Percentiles rank a stretch among this genome's conserved stretches.
Conservation (phyloP, 2,329 filamentous ascomycete species). For the Pestalotiopsis sp. region DNA sequence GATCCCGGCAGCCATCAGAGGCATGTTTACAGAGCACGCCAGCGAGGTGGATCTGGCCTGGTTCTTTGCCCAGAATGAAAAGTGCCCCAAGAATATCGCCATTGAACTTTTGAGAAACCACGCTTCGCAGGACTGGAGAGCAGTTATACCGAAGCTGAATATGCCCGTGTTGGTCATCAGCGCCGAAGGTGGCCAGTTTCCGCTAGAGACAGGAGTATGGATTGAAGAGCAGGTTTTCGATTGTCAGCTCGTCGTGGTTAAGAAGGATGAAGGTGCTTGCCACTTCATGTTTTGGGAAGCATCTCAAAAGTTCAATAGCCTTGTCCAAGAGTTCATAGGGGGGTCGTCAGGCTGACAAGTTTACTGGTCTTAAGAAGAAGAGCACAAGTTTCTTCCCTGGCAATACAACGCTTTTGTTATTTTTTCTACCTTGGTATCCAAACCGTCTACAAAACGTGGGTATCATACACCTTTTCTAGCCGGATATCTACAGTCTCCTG, state of each 20-base stretch:
- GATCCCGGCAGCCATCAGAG: not conserved
- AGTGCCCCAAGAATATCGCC: not conserved
- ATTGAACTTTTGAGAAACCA: not conserved
- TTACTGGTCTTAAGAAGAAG: no score
- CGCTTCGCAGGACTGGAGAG: not conserved
- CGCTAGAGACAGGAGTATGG: not conserved
- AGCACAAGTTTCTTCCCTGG: not conserved
- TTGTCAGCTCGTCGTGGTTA: not conserved
- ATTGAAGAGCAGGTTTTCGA: not conserved
- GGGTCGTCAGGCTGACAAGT: not conserved
- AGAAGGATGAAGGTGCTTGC: not conserved
- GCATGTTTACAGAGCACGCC: not conserved
- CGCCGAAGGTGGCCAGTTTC: not conserved
- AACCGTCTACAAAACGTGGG: not conserved
- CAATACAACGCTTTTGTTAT: not conserved
- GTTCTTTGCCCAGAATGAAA: not conserved
- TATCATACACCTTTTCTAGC: constrained; percentile 7
- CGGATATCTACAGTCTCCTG: constrained; percentile 66
- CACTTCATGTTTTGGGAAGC: not conserved
- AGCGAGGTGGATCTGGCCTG: not conserved
- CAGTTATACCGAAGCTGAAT: not conserved
- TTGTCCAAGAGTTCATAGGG: not conserved
- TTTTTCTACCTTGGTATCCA: not conserved
- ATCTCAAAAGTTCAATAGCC: not conserved
- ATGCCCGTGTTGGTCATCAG: not conserved